These are phyloP conservation scores for Calendula officinalis DNA, from an alignment of 129 eudicot genomes.

Conservation along the genomic window DNA sequence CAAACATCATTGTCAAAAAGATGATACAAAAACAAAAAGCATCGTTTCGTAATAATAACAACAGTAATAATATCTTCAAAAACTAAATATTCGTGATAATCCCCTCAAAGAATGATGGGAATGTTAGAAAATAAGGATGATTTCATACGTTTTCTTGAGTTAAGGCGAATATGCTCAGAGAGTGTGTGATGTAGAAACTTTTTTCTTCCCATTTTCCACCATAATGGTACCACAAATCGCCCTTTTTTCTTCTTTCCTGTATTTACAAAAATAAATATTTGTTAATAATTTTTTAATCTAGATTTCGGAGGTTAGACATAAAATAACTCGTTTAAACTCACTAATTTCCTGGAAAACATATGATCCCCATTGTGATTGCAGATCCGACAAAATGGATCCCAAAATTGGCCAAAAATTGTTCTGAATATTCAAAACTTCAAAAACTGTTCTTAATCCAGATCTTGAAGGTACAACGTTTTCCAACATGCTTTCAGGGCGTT, in stretches of 20 bases:
- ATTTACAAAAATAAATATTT: conserved; percentile 4
- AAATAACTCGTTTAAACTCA: conserved; percentile 42
- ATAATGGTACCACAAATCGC: conserved; percentile 39
- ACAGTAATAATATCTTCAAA: conserved; percentile 16
- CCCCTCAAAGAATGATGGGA: conserved; percentile 5
- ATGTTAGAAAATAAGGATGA: conserved; percentile 24
- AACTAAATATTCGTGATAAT: conserved; percentile 29
- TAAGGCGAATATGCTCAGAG: conserved; percentile 40
- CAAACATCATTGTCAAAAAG: conserved; percentile 46
- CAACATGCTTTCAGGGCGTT: conserved; percentile 41
- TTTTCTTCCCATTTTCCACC: conserved; percentile 85
- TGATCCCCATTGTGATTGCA: conserved; percentile 63
- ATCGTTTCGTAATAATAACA: conserved; percentile 1
- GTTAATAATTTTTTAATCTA: background rate
- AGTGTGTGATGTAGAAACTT: conserved; percentile 49
- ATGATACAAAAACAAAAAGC: conserved; percentile 4
- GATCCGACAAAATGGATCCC: conserved; percentile 42
- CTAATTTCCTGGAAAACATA: conserved; percentile 50
- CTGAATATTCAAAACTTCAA: conserved; percentile 76
- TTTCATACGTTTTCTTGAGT: conserved; percentile 34
- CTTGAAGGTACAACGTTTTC: conserved; percentile 54
- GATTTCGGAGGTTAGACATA: conserved; percentile 2
- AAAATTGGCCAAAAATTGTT: conserved; percentile 67
- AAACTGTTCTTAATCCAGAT: conserved; percentile 69
- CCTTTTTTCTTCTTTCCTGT: conserved; percentile 50